These are phyloP conservation scores for Cyclotella atomus DNA, from an alignment of 108 stramenopile species.

Conservation along the genomic window DNA sequence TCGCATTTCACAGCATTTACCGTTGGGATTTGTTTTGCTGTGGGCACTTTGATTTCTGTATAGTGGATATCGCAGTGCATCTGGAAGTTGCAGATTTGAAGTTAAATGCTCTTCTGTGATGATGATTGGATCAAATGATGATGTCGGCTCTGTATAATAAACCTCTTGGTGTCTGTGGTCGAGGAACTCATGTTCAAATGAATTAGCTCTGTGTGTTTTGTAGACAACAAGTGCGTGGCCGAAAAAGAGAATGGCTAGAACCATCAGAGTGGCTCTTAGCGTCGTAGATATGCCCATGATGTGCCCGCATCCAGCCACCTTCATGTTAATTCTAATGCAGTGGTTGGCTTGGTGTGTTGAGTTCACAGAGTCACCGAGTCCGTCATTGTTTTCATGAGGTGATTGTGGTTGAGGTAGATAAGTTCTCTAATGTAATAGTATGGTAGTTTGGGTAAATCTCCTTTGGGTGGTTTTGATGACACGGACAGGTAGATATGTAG, in stretches of 20 bases:
- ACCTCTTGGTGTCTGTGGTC: conserved; percentile 7
- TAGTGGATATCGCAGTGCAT: neutral
- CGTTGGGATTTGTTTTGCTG: neutral
- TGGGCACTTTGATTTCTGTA: neutral
- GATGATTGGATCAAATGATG: conserved; percentile 1
- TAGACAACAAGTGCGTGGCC: neutral
- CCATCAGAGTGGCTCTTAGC: neutral
- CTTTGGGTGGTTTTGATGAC: no score
- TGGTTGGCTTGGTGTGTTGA: no score
- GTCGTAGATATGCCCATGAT: conserved; percentile 1
- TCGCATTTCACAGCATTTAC: conserved; percentile 13
- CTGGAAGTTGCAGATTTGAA: conserved; percentile 1
- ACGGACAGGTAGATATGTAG: no score
- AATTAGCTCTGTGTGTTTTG: neutral
- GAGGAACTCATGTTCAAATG: neutral
- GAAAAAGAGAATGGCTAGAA: neutral
- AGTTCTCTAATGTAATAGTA: no score
- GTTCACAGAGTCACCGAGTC: no score
- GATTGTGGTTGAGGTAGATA: no score
- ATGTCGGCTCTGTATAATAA: neutral
- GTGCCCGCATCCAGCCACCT: no score
- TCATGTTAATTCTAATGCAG: no score
- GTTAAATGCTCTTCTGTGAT: neutral
- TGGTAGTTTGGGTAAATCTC: no score
- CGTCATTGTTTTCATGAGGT: no score